Percentiles rank a stretch among this genome's conserved stretches.
phyloP scores from a whole-genome alignment of 768 basidiomycete genomes.

The Polyporus arcularius region DNA sequence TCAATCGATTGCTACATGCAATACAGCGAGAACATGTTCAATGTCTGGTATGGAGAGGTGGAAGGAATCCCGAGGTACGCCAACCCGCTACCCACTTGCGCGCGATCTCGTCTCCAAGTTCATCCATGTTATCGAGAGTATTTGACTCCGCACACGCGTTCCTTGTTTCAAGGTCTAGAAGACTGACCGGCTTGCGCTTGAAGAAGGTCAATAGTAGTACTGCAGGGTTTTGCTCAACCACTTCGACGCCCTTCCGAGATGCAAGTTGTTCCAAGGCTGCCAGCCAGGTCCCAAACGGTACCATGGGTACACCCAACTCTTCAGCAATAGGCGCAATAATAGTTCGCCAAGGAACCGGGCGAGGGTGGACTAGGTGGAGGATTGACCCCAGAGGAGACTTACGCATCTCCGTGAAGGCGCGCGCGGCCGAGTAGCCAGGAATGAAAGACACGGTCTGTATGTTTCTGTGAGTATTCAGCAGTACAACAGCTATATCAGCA shows the following conservation, averaged over 20 bases:
- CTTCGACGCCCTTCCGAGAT: not conserved
- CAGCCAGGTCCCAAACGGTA: slow-evolving; percentile 29
- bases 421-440: slow-evolving; percentile 26
- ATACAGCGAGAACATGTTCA: too few relatives aligned
- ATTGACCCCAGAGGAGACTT: slow-evolving; percentile 6
- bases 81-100: too few relatives aligned
- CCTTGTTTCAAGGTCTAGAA: too few relatives aligned
- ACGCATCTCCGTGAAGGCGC: slow-evolving; percentile 32
- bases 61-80: too few relatives aligned
- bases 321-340: slow-evolving; percentile 3
- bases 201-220: not conserved
- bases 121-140: too few relatives aligned
- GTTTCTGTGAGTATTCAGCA: not conserved
- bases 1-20: not conserved
- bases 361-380: slow-evolving; percentile 44
- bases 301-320: slow-evolving; percentile 22
- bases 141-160: too few relatives aligned
- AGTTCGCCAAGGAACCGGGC: slow-evolving; percentile 32
- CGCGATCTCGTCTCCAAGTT: too few relatives aligned
- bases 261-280: not conserved
- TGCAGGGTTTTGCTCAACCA: not conserved
- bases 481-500: not conserved
- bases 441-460: not conserved
- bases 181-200: not conserved
- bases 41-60: too few relatives aligned